A percentile compares a stretch with the other conserved stretches of the same genome.
Evolutionary conservation across 192 early-diverging fungal species (phyloP).

Genomic region (Coemansia sp.): DNA sequence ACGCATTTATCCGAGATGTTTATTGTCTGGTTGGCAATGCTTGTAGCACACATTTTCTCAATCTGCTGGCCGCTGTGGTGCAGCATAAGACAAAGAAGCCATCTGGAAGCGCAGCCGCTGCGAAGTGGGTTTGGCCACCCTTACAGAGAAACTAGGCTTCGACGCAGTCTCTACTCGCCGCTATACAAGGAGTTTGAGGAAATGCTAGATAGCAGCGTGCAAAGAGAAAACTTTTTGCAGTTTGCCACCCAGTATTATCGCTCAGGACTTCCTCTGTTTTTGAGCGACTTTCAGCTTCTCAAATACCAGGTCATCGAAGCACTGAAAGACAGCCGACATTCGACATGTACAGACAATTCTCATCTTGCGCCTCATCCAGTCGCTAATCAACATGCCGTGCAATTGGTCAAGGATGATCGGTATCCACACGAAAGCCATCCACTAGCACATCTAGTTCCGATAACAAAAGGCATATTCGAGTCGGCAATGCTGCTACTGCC

Average conservation of each 20-base stretch:
- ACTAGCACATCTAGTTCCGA: slow-evolving; percentile 14
- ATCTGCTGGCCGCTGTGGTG: slow-evolving; percentile 29
- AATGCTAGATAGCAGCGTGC: slow-evolving; percentile 17
- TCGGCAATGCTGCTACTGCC: slow-evolving; percentile 37
- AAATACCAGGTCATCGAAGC: slow-evolving; percentile 40
- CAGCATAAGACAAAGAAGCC: slow-evolving; percentile 7
- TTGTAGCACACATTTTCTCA: slow-evolving; percentile 22
- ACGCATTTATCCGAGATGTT: slow-evolving; percentile 26
- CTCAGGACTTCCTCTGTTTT: slow-evolving; percentile 31
- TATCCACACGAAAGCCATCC: slow-evolving; percentile 18
- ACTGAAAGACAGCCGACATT: background rate
- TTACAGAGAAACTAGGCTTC: slow-evolving; percentile 21
- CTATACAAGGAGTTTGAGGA: slow-evolving; percentile 25
- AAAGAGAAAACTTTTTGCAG: slow-evolving; percentile 22
- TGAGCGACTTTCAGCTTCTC: slow-evolving; percentile 36
- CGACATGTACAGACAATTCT: background rate
- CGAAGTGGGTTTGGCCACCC: slow-evolving; percentile 15
- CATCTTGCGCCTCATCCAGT: background rate
- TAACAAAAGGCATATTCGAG: slow-evolving; percentile 47
- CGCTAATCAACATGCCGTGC: background rate
- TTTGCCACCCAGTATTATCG: slow-evolving; percentile 30
- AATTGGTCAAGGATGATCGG: slow-evolving; percentile 6
- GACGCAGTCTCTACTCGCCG: slow-evolving; percentile 32
- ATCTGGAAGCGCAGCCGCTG: slow-evolving; percentile 3
- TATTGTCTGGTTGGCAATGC: slow-evolving; percentile 28